Base-by-base conservation (phyloP, 2,329 filamentous ascomycete genomes). In the Purpureocillium lavendulum region DNA sequence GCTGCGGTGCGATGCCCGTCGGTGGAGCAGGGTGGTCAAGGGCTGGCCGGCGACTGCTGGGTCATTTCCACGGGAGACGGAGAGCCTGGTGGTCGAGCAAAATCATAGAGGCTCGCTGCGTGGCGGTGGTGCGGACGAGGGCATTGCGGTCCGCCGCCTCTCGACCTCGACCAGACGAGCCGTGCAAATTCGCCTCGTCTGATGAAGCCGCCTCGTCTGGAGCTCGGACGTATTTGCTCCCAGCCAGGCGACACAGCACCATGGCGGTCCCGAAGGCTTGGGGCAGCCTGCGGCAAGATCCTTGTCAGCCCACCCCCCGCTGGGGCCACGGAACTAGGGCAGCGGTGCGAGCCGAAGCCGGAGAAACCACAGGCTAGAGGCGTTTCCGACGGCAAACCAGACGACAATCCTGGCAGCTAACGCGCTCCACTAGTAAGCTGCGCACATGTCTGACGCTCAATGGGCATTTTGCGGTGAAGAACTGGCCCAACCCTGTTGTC, bases 281-380 rank as follows among this genome's bases (percentile, higher is more conserved):
- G 44, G 31, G 32, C 21, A 37, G 41, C 43, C 41, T 35, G 45
- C 49, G 47, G 47, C 44, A 48, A 41, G 45, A 47, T 43, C 49
- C 50, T 45, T 46, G 47, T 44, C 48, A 43, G 44, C 24, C 44
- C 44, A 44, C 44, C 45, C 49, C 47, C 44, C 46, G 36, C 36
- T 41, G 43, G 40, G 39, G 40, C 35, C 36, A 33, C 39, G 44
- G 42, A 45, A 45, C 53, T 51, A 51, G 53, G 53, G 51, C 54
- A 54, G 55, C 58, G 58, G 55, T 57, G 58, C 58, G 58, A 60
- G 54, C 58, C 58, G 58, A 58, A 49, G 53, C 53, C 55, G 58
- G 54, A 53, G 50, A 52, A 42, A 48, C 54, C 51, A 45, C 45
- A 57, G 51, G 49, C 54, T 57, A 56, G 55, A 49, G 49, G 49